These are phyloP conservation scores for Aspergillus viridinutans DNA, from an alignment of 2,329 filamentous ascomycete species.

Conservation along the genomic window DNA sequence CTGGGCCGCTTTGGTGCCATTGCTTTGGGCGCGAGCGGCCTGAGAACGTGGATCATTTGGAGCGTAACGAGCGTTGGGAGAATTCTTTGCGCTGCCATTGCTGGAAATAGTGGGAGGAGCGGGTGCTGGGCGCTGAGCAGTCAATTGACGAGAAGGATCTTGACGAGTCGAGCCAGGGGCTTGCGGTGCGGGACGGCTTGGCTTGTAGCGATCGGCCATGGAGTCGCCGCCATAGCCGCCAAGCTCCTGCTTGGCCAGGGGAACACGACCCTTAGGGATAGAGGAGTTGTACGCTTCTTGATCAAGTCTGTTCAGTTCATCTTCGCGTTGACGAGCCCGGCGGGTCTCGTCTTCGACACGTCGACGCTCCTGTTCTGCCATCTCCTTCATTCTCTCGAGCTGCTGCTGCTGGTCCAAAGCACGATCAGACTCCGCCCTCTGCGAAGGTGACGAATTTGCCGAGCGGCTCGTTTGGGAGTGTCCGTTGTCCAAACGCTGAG, in stretches of 20 bases:
- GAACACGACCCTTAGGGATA: slow-evolving; percentile 73
- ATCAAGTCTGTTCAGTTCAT: slow-evolving; percentile 67
- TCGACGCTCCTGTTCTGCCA: slow-evolving; percentile 52
- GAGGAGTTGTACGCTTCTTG: slow-evolving; percentile 86
- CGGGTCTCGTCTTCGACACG: slow-evolving; percentile 53
- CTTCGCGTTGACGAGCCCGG: slow-evolving; percentile 37
- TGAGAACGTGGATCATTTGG: slow-evolving; percentile 35
- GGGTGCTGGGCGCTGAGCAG: slow-evolving; percentile 79
- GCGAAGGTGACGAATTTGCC: slow-evolving; percentile 29
- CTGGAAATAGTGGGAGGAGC: slow-evolving; percentile 55
- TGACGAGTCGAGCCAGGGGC: slow-evolving; percentile 59
- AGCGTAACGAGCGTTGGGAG: slow-evolving; percentile 32
- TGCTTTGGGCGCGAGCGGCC: slow-evolving; percentile 41
- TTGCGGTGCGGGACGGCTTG: slow-evolving; percentile 76
- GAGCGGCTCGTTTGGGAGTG: slow-evolving; percentile 36
- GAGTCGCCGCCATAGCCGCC: slow-evolving; percentile 62
- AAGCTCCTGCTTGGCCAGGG: slow-evolving; percentile 84
- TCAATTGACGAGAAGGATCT: slow-evolving; percentile 50
- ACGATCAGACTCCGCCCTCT: slow-evolving; percentile 56
- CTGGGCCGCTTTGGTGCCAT: slow-evolving; percentile 40
- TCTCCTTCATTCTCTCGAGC: slow-evolving; percentile 50
- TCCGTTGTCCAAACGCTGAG: slow-evolving; percentile 43
- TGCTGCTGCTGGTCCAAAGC: slow-evolving; percentile 41
- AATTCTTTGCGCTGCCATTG: slow-evolving; percentile 31
- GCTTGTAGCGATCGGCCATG: slow-evolving; percentile 67